Conservation (phyloP, 352 stramenopile species). For the Globisporangium uncinulatum region DNA sequence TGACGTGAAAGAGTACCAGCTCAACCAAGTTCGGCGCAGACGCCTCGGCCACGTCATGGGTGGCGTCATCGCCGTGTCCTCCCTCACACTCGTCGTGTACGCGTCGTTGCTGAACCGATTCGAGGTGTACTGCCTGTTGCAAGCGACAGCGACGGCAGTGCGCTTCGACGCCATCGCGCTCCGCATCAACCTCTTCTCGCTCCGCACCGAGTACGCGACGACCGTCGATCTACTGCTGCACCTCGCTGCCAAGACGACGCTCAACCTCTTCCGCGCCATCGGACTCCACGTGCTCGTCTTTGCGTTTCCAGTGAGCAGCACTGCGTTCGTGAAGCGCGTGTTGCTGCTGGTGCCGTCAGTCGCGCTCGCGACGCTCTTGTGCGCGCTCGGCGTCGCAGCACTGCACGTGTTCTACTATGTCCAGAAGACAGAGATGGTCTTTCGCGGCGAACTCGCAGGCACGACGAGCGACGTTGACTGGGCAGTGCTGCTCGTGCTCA, state of each 20-base stretch:
- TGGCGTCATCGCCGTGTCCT: slow-evolving; percentile 33
- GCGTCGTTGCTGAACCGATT: slow-evolving; percentile 60
- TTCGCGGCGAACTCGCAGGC: slow-evolving; percentile 11
- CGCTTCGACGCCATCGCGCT: slow-evolving; percentile 37
- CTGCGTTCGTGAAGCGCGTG: slow-evolving; percentile 34
- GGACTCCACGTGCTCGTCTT: slow-evolving; percentile 51
- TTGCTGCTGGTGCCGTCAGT: slow-evolving; percentile 34
- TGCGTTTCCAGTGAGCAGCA: slow-evolving; percentile 41
- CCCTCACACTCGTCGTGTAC: slow-evolving; percentile 44
- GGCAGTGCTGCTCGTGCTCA: slow-evolving; percentile 25
- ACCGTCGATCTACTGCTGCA: slow-evolving; percentile 31
- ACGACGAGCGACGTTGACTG: slow-evolving; percentile 33
- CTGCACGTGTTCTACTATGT: slow-evolving; percentile 60
- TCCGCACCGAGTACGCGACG: slow-evolving; percentile 31
- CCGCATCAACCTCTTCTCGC: slow-evolving; percentile 29
- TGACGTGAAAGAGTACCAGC: slow-evolving; percentile 58
- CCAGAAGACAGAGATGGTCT: slow-evolving; percentile 34
- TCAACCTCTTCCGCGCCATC: slow-evolving; percentile 53
- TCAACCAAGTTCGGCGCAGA: slow-evolving; percentile 38
- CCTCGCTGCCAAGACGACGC: slow-evolving; percentile 44
- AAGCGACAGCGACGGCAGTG: slow-evolving; percentile 6
- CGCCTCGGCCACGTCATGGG: slow-evolving; percentile 35
- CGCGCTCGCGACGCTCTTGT: slow-evolving; percentile 32
- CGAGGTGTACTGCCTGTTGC: slow-evolving; percentile 45
- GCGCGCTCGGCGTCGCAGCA: slow-evolving; percentile 28